These are phyloP conservation scores for Cicer judaicum DNA, from an alignment of 306 rosid genomes.

Conservation along the genomic window DNA sequence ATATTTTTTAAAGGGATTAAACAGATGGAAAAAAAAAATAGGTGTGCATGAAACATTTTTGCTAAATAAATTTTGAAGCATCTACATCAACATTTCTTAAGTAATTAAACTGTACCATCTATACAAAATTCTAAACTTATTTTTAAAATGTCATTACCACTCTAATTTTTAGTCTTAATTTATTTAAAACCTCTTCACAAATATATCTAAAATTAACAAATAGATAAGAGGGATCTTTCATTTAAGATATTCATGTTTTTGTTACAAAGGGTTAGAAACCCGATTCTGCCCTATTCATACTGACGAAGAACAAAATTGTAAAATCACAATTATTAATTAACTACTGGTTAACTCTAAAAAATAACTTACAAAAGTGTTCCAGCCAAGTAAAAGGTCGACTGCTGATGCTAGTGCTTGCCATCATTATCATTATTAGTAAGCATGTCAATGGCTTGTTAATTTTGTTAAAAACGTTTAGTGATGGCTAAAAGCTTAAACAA, in stretches of 20 bases:
- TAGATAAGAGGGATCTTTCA: too few relatives aligned
- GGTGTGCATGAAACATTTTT: too few relatives aligned
- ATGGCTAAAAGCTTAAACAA: constrained; percentile 2
- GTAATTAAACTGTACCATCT: too few relatives aligned
- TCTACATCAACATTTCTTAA: too few relatives aligned
- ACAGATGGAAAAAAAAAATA: too few relatives aligned
- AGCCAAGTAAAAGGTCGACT: not conserved
- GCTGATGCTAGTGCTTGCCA: constrained; percentile 3
- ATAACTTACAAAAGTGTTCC: constrained; percentile 2
- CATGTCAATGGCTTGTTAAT: constrained; percentile 12
- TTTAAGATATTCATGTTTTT: not conserved
- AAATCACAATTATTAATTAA: not conserved
- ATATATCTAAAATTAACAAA: too few relatives aligned
- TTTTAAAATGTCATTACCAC: too few relatives aligned
- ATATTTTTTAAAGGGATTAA: too few relatives aligned
- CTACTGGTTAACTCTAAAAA: not conserved
- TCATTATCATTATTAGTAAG: not conserved
- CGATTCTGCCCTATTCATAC: not conserved
- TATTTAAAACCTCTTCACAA: too few relatives aligned
- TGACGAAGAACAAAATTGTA: not conserved
- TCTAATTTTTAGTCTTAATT: too few relatives aligned
- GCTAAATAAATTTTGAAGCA: too few relatives aligned
- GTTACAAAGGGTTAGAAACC: constrained; percentile 3
- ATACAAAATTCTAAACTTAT: too few relatives aligned
- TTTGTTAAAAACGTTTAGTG: not conserved